A percentile compares a stretch with the other conserved stretches of the same genome.
phyloP scores from a whole-genome alignment of 2,329 filamentous ascomycete genomes.

The Fusarium albosuccineum region DNA sequence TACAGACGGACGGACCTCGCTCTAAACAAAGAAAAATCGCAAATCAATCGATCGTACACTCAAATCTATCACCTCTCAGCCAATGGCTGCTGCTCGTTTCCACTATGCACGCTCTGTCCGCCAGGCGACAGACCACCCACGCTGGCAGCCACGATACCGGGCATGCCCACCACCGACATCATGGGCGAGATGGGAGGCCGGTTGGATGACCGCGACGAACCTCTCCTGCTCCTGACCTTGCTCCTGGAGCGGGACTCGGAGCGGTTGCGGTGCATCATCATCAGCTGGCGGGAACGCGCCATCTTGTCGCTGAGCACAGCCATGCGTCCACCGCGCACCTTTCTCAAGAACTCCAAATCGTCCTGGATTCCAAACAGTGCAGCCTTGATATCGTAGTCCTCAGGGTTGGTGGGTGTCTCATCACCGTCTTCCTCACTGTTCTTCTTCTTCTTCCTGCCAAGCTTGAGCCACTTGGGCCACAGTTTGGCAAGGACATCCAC shows the following conservation, averaged over 20 bases:
- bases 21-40: conserved; percentile 3
- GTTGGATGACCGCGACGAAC: conserved; percentile 37
- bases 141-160: conserved; percentile 38
- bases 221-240: conserved; percentile 33
- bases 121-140: conserved; percentile 30
- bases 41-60: conserved; percentile 26
- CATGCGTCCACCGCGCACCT: conserved; percentile 37
- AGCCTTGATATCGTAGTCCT: conserved; percentile 36
- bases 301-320: conserved; percentile 35
- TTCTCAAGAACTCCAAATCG: conserved; percentile 36
- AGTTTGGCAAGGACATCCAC: conserved; percentile 25
- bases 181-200: conserved; percentile 38
- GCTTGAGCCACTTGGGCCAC: conserved; percentile 35
- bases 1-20: too few species aligned
- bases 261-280: conserved; percentile 34
- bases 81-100: conserved; percentile 21
- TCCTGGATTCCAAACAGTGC: conserved; percentile 36
- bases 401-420: conserved; percentile 27
- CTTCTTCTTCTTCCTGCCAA: conserved; percentile 35
- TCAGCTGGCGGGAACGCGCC: conserved; percentile 32
- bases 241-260: conserved; percentile 37
- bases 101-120: conserved; percentile 13
- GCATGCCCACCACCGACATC: conserved; percentile 41
- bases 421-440: conserved; percentile 24
- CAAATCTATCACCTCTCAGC: background rate